Percentiles rank a stretch among this genome's conserved stretches.
Conservation (phyloP, 768 basidiomycete genomes). For the Astraeus odoratus region DNA sequence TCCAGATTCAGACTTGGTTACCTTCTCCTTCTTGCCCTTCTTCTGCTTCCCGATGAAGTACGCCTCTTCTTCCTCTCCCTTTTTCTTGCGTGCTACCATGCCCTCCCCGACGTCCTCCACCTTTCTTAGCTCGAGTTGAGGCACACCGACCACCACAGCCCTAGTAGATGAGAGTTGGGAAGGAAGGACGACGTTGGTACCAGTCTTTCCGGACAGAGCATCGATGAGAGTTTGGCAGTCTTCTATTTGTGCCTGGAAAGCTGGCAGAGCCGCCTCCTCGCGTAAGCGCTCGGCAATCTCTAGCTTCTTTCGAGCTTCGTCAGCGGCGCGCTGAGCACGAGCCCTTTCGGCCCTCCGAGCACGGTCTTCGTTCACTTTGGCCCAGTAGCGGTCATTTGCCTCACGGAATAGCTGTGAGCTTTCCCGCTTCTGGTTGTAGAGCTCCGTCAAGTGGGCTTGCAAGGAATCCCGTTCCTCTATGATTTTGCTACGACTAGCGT, state of each 20-base stretch:
- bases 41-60: constrained; percentile 74
- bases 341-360: constrained; percentile 73
- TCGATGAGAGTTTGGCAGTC: constrained; percentile 93
- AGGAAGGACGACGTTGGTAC: constrained; percentile 37
- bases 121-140: constrained; percentile 77
- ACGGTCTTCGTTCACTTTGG: constrained; percentile 84
- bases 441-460: constrained; percentile 58
- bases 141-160: constrained; percentile 52
- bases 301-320: constrained; percentile 73
- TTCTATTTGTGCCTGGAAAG: constrained; percentile 89
- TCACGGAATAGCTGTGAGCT: constrained; percentile 67
- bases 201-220: constrained; percentile 64
- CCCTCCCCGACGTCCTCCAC: constrained; percentile 68
- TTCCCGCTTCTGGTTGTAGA: constrained; percentile 75
- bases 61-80: constrained; percentile 71
- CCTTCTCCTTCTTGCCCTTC: constrained; percentile 52
- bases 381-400: constrained; percentile 74
- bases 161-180: constrained; percentile 35
- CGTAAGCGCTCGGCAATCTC: constrained; percentile 74
- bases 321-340: constrained; percentile 67
- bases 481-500: constrained; percentile 72
- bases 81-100: constrained; percentile 81
- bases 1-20: constrained; percentile 34
- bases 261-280: constrained; percentile 87
- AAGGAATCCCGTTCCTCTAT: constrained; percentile 80